Conservation (phyloP, 2,329 filamentous ascomycete species). For the Curvularia sp. region DNA sequence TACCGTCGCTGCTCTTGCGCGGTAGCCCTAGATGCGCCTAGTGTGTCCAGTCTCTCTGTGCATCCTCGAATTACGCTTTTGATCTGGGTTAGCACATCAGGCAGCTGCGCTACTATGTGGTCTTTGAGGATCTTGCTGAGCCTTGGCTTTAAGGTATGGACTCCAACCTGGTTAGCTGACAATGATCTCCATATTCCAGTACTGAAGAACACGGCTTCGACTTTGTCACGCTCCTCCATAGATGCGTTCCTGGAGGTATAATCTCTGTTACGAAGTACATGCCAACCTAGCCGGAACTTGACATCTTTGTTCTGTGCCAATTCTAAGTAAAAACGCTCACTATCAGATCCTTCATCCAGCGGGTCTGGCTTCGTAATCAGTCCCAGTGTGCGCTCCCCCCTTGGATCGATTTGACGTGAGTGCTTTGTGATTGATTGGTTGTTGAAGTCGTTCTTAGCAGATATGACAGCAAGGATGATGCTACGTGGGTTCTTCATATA, state of each 20-base stretch:
- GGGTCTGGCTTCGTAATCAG: constrained; percentile 65
- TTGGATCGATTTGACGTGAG: constrained; percentile 57
- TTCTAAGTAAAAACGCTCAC: constrained; percentile 51
- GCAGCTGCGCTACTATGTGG: constrained; percentile 31
- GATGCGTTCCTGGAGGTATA: constrained; percentile 38
- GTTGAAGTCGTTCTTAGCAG: constrained; percentile 57
- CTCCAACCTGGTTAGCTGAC: not conserved
- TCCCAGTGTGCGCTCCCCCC: constrained; percentile 59
- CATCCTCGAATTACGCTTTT: constrained; percentile 26
- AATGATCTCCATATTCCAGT: constrained; percentile 42
- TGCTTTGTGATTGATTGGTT: constrained; percentile 64
- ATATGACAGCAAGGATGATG: constrained; percentile 63
- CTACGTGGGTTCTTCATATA: constrained; percentile 67
- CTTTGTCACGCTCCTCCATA: constrained; percentile 49
- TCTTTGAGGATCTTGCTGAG: constrained; percentile 34
- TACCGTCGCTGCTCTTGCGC: constrained; percentile 58
- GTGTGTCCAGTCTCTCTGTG: constrained; percentile 46
- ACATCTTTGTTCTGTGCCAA: constrained; percentile 51
- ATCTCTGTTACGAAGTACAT: constrained; percentile 59
- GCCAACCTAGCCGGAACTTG: constrained; percentile 58
- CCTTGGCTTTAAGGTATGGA: constrained; percentile 20
- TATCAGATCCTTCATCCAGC: constrained; percentile 49
- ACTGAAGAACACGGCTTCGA: constrained; percentile 48
- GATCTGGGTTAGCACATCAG: constrained; percentile 41
- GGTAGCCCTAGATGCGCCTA: constrained; percentile 59